Percentiles rank a stretch among this genome's conserved stretches.
These are phyloP conservation scores for Gremmenia infestans DNA, from an alignment of 2,329 filamentous ascomycete genomes.

Conservation along the genomic window DNA sequence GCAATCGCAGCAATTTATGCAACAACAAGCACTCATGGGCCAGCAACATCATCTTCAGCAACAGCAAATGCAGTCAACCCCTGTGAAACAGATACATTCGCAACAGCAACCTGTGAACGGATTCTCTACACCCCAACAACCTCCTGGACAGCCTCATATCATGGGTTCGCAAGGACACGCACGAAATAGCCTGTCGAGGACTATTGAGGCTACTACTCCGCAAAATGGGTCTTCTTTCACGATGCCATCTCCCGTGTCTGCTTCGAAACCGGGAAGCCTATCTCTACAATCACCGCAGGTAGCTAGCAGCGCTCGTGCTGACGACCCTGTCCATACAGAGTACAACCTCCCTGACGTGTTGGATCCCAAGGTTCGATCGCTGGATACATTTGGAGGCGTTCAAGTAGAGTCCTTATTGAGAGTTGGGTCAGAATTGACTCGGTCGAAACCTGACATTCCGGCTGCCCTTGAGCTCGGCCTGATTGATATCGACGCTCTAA, in stretches of 20 bases:
- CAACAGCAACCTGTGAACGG: conserved; percentile 46
- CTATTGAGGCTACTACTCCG: conserved; percentile 38
- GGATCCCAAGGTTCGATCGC: conserved; percentile 48
- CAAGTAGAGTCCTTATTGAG: conserved; percentile 60
- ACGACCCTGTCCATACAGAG: conserved; percentile 13
- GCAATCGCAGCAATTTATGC: conserved; percentile 50
- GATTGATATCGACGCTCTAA: conserved; percentile 86
- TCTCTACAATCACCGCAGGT: conserved; percentile 26
- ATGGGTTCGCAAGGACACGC: conserved; percentile 46
- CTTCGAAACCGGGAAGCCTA: conserved; percentile 21
- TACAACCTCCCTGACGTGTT: conserved; percentile 38
- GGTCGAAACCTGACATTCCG: conserved; percentile 70
- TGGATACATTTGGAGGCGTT: conserved; percentile 66
- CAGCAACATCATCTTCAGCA: conserved; percentile 40
- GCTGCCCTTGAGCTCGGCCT: conserved; percentile 72
- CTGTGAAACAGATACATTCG: conserved; percentile 12
- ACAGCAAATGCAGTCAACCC: conserved; percentile 31
- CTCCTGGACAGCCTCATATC: conserved; percentile 36
- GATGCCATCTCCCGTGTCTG: conserved; percentile 42
- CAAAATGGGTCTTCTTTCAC: conserved; percentile 37
- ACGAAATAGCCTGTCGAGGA: conserved; percentile 48
- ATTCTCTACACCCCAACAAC: conserved; percentile 41
- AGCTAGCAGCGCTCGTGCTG: conserved; percentile 4
- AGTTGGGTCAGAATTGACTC: conserved; percentile 54
- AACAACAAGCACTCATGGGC: conserved; percentile 47